Percentiles rank a stretch among this genome's conserved stretches.
Evolutionary conservation across 768 basidiomycete genomes (phyloP).

Genomic region (Tricholoma flavovirens): DNA sequence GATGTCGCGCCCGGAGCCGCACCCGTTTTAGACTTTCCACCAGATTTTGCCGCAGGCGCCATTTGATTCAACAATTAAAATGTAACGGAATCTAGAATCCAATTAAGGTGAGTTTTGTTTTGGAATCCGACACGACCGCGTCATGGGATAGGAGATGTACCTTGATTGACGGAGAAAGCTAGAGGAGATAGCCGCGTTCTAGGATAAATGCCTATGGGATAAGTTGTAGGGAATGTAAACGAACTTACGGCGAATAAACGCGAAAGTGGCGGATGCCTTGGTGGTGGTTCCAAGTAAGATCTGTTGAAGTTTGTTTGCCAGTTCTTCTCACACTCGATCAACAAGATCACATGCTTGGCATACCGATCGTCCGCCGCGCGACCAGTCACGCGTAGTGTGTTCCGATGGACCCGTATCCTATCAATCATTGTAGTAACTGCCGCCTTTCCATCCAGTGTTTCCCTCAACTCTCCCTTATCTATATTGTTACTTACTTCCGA

Average conservation of each 20-base stretch:
- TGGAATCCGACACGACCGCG: neutral
- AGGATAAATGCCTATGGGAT: neutral
- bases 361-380: no score
- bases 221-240: conserved; percentile 1
- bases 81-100: neutral
- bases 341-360: conserved; percentile 20
- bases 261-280: conserved; percentile 26
- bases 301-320: conserved; percentile 33
- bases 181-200: neutral
- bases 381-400: no score
- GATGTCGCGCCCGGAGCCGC: conserved; percentile 24
- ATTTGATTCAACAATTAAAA: conserved; percentile 18
- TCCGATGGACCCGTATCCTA: no score
- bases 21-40: conserved; percentile 59
- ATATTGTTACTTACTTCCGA: no score
- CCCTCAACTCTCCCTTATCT: no score
- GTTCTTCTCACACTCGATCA: conserved; percentile 18
- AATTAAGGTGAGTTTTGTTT: neutral
- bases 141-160: conserved; percentile 15
- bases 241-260: conserved; percentile 19
- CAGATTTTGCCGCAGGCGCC: conserved; percentile 48
- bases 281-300: conserved; percentile 41
- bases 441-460: no score
- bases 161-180: conserved; percentile 4
- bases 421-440: no score